phyloP scores from a whole-genome alignment of 345 rosid species.

The Conringia planisiliqua region DNA sequence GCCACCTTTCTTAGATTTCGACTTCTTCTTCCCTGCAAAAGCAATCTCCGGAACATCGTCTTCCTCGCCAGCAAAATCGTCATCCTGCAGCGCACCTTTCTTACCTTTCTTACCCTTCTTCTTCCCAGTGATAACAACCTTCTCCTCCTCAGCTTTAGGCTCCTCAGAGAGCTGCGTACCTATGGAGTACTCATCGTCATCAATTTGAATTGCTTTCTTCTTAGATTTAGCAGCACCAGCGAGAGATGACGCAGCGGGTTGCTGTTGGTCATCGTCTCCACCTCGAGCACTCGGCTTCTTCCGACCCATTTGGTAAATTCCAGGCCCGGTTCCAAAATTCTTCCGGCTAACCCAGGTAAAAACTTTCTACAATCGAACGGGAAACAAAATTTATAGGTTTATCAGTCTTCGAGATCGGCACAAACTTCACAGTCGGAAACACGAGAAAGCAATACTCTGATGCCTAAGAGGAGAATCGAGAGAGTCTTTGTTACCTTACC shows the following conservation, averaged over 20 bases:
- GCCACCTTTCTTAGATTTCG: conserved; percentile 43
- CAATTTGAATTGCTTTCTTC: conserved; percentile 64
- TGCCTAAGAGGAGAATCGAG: conserved; percentile 1
- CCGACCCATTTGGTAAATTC: conserved; percentile 54
- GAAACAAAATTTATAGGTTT: not conserved
- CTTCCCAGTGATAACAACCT: conserved; percentile 42
- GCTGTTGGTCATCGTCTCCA: conserved; percentile 51
- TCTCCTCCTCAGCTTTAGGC: conserved; percentile 42
- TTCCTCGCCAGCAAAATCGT: conserved; percentile 37
- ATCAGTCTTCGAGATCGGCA: conserved; percentile 7
- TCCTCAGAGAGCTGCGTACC: conserved; percentile 62
- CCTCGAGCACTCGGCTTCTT: conserved; percentile 62
- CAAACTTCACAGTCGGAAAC: not conserved
- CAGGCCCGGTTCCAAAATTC: not conserved
- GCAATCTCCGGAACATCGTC: conserved; percentile 33
- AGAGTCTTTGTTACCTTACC: not conserved
- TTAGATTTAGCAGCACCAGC: conserved; percentile 61
- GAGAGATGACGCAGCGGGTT: conserved; percentile 27
- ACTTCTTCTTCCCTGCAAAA: conserved; percentile 54
- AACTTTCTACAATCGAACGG: not conserved
- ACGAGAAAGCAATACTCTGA: not conserved
- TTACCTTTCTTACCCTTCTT: conserved; percentile 73
- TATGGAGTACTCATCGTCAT: conserved; percentile 79
- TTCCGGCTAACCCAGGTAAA: not conserved
- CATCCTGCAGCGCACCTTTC: conserved; percentile 29